phyloP scores from a whole-genome alignment of 164 flowering plant genomes.

The Magnolia changhungtana region DNA sequence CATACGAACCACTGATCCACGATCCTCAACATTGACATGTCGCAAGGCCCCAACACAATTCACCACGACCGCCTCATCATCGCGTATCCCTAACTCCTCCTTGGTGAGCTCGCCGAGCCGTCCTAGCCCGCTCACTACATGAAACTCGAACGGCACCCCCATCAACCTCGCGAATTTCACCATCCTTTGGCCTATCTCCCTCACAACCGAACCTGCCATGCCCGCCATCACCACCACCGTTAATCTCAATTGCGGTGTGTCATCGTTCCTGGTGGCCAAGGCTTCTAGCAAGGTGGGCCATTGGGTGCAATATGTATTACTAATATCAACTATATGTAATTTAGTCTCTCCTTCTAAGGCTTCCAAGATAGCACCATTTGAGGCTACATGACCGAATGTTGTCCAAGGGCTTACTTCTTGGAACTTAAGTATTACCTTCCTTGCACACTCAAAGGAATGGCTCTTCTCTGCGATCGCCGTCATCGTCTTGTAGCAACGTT shows the following conservation, averaged over 20 bases:
- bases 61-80: conserved; percentile 53
- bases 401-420: conserved; percentile 89
- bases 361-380: conserved; percentile 76
- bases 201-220: conserved; percentile 40
- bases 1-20: conserved; percentile 32
- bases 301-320: conserved; percentile 80
- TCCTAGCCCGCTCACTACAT: conserved; percentile 31
- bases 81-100: conserved; percentile 38
- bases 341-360: conserved; percentile 63
- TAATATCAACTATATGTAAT: conserved; percentile 71
- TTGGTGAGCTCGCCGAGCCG: conserved; percentile 36
- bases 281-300: conserved; percentile 85
- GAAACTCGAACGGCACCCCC: conserved; percentile 78
- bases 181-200: conserved; percentile 66
- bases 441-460: conserved; percentile 55
- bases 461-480: conserved; percentile 43
- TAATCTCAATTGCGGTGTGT: conserved; percentile 64
- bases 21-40: conserved; percentile 33
- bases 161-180: conserved; percentile 77
- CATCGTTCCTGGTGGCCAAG: conserved; percentile 68
- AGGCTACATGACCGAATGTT: conserved; percentile 84
- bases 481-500: conserved; percentile 50
- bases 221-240: conserved; percentile 45
- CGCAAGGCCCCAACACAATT: conserved; percentile 58
- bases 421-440: conserved; percentile 52